Percentiles rank a stretch among this genome's conserved stretches.
Conservation (phyloP, 1,284 basidiomycete species). For the Athelia psychrophila region DNA sequence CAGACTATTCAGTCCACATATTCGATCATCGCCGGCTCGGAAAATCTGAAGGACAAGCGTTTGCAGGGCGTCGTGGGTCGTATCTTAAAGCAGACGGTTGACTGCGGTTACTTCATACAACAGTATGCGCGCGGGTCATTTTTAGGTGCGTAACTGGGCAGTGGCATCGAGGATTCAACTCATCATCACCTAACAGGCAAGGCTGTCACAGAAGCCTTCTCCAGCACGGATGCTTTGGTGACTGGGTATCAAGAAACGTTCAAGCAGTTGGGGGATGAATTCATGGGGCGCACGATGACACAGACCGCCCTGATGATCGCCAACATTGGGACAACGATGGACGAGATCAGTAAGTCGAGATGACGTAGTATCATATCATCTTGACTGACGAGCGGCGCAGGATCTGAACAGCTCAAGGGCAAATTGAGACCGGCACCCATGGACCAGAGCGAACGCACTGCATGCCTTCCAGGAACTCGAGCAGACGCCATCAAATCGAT, state of each 20-base stretch:
- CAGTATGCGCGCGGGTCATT: background rate
- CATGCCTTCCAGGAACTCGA: background rate
- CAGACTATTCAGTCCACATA: background rate
- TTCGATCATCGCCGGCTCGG: background rate
- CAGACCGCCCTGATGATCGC: background rate
- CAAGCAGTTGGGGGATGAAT: background rate
- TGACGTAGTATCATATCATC: background rate
- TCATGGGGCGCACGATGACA: background rate
- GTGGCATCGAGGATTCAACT: background rate
- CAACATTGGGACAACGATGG: background rate
- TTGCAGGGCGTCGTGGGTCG: background rate
- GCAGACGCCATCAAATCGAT: background rate
- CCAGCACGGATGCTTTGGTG: background rate
- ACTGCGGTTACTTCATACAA: background rate
- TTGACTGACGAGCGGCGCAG: too few relatives aligned
- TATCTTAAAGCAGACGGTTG: background rate
- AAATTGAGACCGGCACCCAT: background rate
- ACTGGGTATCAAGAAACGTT: background rate
- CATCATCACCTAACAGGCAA: background rate
- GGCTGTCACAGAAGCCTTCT: background rate
- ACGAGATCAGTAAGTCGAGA: background rate
- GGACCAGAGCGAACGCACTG: background rate
- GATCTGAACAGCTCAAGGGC: background rate
- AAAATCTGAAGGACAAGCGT: background rate
- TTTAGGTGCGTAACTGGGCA: background rate